These are phyloP conservation scores for Grammothele lineata DNA, from an alignment of 768 basidiomycete genomes.

Conservation along the genomic window DNA sequence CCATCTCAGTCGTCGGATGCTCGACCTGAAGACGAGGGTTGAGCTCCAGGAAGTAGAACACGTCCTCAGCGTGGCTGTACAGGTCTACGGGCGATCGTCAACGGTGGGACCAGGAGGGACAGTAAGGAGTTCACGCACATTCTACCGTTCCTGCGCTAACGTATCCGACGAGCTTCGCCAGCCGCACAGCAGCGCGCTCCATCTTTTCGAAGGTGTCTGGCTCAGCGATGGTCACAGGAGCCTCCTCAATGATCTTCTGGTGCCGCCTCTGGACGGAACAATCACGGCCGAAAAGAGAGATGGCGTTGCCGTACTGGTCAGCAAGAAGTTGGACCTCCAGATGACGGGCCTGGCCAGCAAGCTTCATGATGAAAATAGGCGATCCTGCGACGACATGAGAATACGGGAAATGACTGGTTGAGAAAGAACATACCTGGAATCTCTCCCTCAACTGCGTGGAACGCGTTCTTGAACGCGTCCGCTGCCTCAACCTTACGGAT, in stretches of 20 bases:
- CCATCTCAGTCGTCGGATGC: conserved; percentile 99
- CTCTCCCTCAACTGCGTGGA: conserved; percentile 89
- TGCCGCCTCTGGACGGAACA: conserved; percentile 99
- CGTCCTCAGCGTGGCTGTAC: conserved; percentile 89
- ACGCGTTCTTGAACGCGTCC: conserved; percentile 91
- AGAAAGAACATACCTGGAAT: conserved; percentile 70
- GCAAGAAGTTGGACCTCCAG: conserved; percentile 97
- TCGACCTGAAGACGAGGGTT: conserved; percentile 99
- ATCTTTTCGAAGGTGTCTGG: conserved; percentile 92
- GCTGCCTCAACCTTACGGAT: conserved; percentile 89
- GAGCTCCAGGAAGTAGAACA: conserved; percentile 96
- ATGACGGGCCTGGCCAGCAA: conserved; percentile 95
- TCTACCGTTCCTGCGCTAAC: conserved; percentile 98
- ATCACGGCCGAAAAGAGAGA: conserved; percentile 97
- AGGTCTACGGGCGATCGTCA: conserved; percentile 55
- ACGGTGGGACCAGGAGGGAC: no score
- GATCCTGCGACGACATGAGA: conserved; percentile 54
- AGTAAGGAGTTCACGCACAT: conserved; percentile 48
- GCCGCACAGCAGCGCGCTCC: conserved; percentile 98
- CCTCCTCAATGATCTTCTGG: conserved; percentile 99
- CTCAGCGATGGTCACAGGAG: conserved; percentile 95
- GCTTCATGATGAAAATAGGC: conserved; percentile 99
- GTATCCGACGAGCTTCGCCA: conserved; percentile 98
- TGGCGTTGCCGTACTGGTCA: conserved; percentile 99
- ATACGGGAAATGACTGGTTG: conserved; percentile 5